Percentiles rank a stretch among this genome's conserved stretches.
Conservation (phyloP, 2,329 filamentous ascomycete genomes). For the Colletotrichum tropicale region DNA sequence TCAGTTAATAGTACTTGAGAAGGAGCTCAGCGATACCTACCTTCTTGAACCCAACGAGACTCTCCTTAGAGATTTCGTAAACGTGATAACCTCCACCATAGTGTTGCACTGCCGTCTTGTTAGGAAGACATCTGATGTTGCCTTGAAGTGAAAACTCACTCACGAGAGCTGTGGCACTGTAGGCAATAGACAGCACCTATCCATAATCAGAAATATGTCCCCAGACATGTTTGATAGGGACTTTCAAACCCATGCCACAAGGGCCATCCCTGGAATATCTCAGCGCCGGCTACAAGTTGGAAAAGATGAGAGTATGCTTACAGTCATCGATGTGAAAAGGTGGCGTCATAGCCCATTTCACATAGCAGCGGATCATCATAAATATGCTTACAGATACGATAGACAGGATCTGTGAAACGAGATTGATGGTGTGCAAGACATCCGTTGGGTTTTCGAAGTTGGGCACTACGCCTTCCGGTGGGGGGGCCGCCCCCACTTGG, state of each 20-base stretch:
- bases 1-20: neutral
- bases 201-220: neutral
- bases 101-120: slow-evolving; percentile 20
- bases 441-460: slow-evolving; percentile 30
- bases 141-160: slow-evolving; percentile 15
- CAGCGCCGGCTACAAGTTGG: neutral
- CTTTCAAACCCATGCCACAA: slow-evolving; percentile 3
- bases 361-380: slow-evolving; percentile 27
- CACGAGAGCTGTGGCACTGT: slow-evolving; percentile 27
- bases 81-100: slow-evolving; percentile 41
- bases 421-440: slow-evolving; percentile 28
- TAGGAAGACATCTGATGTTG: neutral
- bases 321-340: slow-evolving; percentile 28
- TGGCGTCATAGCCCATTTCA: slow-evolving; percentile 24
- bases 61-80: slow-evolving; percentile 31
- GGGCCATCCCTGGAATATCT: neutral
- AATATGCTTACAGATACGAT: slow-evolving; percentile 29
- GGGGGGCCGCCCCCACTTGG: slow-evolving; percentile 19
- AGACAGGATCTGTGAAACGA: slow-evolving; percentile 31
- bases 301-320: slow-evolving; percentile 10
- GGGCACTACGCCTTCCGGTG: slow-evolving; percentile 27
- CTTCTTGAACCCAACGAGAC: slow-evolving; percentile 38
- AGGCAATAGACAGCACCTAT: slow-evolving; percentile 31
- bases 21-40: slow-evolving; percentile 22
- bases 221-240: fast-evolving